A percentile compares a stretch with the other conserved stretches of the same genome.
phyloP scores from a whole-genome alignment of 768 basidiomycete species.

The Cytidiella melzeri region DNA sequence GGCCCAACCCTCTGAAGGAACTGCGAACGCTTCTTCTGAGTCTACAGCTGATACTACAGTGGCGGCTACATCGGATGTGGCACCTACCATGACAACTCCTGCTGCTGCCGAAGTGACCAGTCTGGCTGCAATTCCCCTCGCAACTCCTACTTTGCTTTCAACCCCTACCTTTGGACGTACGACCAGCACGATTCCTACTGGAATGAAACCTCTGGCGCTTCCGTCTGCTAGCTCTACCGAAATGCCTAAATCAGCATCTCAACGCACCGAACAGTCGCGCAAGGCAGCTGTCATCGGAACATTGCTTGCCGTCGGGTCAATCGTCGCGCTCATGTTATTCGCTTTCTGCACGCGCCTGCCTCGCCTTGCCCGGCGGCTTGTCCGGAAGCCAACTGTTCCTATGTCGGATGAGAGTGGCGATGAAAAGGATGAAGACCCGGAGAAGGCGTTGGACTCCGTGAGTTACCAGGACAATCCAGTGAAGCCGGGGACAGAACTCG shows the following conservation, averaged over 20 bases:
- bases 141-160: not conserved
- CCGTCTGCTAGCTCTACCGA: not conserved
- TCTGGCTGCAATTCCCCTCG: not conserved
- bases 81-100: not conserved
- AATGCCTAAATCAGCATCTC: not conserved
- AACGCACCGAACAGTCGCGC: constrained; percentile 5
- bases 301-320: constrained; percentile 8
- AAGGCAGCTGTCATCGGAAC: constrained; percentile 12
- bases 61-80: not conserved
- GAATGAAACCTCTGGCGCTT: not conserved
- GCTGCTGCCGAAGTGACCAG: not conserved
- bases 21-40: not conserved
- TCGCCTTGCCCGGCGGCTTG: not conserved
- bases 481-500: not conserved
- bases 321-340: constrained; percentile 3
- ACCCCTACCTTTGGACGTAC: not conserved
- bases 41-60: not conserved
- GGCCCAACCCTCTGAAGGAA: not conserved
- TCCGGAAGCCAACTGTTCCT: not conserved
- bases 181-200: not conserved
- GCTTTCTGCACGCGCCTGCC: constrained; percentile 10
- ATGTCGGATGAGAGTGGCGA: too few relatives aligned
- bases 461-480: too few relatives aligned
- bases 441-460: not conserved
- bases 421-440: not conserved